These are phyloP conservation scores for Stemphylium vesicarium DNA, from an alignment of 2,329 filamentous ascomycete species.

Conservation along the genomic window DNA sequence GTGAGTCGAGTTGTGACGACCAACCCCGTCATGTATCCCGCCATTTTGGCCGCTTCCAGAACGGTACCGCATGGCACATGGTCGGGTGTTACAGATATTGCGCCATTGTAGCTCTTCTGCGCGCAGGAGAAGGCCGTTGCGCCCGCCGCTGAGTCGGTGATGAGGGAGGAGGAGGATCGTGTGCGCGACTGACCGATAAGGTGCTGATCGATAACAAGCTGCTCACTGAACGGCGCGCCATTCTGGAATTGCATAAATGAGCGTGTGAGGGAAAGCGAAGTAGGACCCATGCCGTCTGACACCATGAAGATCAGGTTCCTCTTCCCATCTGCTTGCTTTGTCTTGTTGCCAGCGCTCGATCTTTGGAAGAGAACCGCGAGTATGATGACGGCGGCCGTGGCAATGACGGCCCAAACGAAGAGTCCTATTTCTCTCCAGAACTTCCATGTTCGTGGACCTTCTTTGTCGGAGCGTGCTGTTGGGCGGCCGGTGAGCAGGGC, in stretches of 20 bases:
- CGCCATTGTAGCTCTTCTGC: constrained; percentile 94
- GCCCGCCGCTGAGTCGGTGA: constrained; percentile 96
- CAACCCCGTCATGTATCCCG: constrained; percentile 89
- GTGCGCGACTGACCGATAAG: constrained; percentile 91
- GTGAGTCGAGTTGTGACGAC: constrained; percentile 96
- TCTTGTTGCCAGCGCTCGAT: constrained; percentile 43
- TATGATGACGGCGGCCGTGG: constrained; percentile 78
- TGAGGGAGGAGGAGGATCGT: constrained; percentile 79
- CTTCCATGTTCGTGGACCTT: constrained; percentile 54
- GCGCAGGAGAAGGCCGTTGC: constrained; percentile 96
- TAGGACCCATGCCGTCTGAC: constrained; percentile 96
- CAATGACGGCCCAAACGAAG: constrained; percentile 82
- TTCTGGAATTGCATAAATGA: constrained; percentile 82
- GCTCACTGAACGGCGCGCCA: constrained; percentile 74
- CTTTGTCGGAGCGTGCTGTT: constrained; percentile 29
- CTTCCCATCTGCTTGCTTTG: constrained; percentile 64
- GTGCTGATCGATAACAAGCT: constrained; percentile 82
- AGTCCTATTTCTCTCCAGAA: constrained; percentile 76
- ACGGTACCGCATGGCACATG: constrained; percentile 88
- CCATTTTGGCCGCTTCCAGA: constrained; percentile 89
- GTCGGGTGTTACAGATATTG: constrained; percentile 87
- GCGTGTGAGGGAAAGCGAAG: constrained; percentile 84
- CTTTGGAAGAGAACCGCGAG: constrained; percentile 82
- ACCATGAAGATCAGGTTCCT: constrained; percentile 99
- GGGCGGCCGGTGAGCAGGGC: constrained; percentile 65